phyloP scores from a whole-genome alignment of 352 stramenopile genomes.

The Pythium phragmiticola region DNA sequence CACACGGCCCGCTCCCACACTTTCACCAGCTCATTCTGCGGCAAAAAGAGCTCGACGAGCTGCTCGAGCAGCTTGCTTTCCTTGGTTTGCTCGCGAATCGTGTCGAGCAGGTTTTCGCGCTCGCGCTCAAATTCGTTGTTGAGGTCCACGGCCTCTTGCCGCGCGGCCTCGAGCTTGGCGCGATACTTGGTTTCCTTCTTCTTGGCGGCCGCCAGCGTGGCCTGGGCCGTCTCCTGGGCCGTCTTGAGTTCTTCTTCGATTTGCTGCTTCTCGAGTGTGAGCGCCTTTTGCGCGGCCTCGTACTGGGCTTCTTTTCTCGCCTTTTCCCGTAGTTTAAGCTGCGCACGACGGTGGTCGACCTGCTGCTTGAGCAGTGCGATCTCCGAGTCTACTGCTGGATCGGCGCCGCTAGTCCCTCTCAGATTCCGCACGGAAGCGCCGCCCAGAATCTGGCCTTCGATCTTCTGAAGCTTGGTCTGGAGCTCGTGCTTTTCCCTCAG shows the following conservation, averaged over 20 bases:
- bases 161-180: constrained; percentile 67
- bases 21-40: constrained; percentile 83
- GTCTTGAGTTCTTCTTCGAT: constrained; percentile 74
- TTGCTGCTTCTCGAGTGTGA: constrained; percentile 71
- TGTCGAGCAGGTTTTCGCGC: constrained; percentile 82
- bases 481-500: constrained; percentile 63
- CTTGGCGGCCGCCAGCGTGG: constrained; percentile 44
- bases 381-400: constrained; percentile 50
- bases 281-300: constrained; percentile 48
- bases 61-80: constrained; percentile 88
- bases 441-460: constrained; percentile 77
- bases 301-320: constrained; percentile 66
- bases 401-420: not conserved
- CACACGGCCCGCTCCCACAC: constrained; percentile 87
- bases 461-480: constrained; percentile 70
- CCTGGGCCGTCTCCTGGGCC: constrained; percentile 63
- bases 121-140: constrained; percentile 85
- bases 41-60: constrained; percentile 82
- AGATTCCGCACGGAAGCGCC: constrained; percentile 31
- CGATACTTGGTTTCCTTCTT: constrained; percentile 73
- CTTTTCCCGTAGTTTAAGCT: constrained; percentile 81
- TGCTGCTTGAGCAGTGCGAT: constrained; percentile 76
- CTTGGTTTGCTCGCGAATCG: constrained; percentile 87
- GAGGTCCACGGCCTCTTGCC: constrained; percentile 83
- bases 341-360: constrained; percentile 71